These are phyloP conservation scores for Evansstolkia leycettana DNA, from an alignment of 495 filamentous ascomycete genomes.

Conservation along the genomic window DNA sequence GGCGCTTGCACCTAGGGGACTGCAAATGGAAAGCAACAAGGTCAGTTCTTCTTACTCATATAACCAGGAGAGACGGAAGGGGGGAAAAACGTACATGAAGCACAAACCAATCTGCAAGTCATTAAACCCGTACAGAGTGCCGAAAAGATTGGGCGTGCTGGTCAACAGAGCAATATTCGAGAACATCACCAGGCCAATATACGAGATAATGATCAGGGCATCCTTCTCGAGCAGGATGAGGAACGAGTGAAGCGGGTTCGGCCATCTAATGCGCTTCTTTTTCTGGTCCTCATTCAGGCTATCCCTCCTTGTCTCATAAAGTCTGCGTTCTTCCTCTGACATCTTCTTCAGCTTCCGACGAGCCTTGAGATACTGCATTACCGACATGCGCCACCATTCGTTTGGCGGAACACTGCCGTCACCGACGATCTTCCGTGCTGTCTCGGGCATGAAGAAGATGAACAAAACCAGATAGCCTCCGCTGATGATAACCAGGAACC, in stretches of 20 bases:
- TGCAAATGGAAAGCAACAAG: conserved; percentile 5
- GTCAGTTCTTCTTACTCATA: conserved; percentile 2
- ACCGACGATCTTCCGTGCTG: conserved; percentile 56
- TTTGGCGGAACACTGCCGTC: conserved; percentile 37
- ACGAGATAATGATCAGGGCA: conserved; percentile 43
- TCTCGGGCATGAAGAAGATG: conserved; percentile 50
- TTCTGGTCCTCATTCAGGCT: conserved; percentile 8
- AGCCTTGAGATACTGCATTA: conserved; percentile 23
- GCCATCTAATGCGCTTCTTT: conserved; percentile 41
- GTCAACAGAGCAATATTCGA: conserved; percentile 32
- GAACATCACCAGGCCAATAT: conserved; percentile 43
- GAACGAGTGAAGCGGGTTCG: conserved; percentile 54
- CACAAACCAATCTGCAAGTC: conserved; percentile 54
- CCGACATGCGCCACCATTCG: conserved; percentile 24
- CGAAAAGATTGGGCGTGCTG: conserved; percentile 48
- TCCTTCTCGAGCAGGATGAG: conserved; percentile 53
- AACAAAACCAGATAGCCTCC: conserved; percentile 26
- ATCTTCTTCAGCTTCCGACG: conserved; percentile 8
- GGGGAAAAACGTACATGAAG: conserved; percentile 16
- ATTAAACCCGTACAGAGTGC: conserved; percentile 49
- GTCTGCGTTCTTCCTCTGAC: conserved; percentile 9
- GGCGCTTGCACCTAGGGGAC: conserved; percentile 44
- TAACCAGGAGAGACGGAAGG: conserved; percentile 13
- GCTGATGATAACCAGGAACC: conserved; percentile 27
- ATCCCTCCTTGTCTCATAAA: conserved; percentile 12